These are phyloP conservation scores for Tetratostichococcus sp. DNA, from an alignment of 139 green algal species.

Conservation along the genomic window DNA sequence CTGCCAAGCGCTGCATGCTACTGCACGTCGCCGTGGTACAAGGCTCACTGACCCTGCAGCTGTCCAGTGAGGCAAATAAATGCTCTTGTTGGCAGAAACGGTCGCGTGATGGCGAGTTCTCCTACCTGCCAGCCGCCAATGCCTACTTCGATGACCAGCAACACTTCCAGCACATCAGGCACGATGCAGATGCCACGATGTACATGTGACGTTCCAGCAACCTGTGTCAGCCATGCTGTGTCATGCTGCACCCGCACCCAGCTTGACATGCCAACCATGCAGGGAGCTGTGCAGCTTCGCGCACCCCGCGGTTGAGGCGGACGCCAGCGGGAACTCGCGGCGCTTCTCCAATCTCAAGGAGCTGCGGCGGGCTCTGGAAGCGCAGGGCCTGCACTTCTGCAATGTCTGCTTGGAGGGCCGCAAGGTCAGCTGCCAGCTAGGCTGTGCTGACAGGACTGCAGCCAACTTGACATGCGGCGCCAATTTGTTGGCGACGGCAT, in stretches of 20 bases:
- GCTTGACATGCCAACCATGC: no score
- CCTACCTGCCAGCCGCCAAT: conserved; percentile 51
- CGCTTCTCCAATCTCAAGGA: conserved; percentile 49
- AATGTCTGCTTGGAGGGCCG: conserved; percentile 83
- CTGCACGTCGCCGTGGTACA: no score
- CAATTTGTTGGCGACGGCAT: no score
- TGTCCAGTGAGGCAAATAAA: not conserved
- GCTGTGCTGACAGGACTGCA: no score
- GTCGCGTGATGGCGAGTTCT: conserved; percentile 36
- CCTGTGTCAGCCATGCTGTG: no score
- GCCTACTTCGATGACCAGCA: conserved; percentile 86
- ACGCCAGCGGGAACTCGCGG: not conserved
- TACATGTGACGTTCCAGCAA: no score
- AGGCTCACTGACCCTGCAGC: not conserved
- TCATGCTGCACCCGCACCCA: no score
- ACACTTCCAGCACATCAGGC: conserved; percentile 74
- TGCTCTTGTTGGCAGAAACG: conserved; percentile 20
- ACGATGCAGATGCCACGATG: no score
- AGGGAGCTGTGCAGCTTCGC: conserved; percentile 71
- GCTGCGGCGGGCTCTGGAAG: conserved; percentile 66
- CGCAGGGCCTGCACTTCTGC: conserved; percentile 72
- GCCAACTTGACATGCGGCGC: no score
- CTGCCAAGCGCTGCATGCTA: no score
- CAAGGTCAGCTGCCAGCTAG: no score
- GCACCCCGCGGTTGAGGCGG: conserved; percentile 50